phyloP scores from a whole-genome alignment of 2,329 filamentous ascomycete species.

The Hymenoscyphus scutula region DNA sequence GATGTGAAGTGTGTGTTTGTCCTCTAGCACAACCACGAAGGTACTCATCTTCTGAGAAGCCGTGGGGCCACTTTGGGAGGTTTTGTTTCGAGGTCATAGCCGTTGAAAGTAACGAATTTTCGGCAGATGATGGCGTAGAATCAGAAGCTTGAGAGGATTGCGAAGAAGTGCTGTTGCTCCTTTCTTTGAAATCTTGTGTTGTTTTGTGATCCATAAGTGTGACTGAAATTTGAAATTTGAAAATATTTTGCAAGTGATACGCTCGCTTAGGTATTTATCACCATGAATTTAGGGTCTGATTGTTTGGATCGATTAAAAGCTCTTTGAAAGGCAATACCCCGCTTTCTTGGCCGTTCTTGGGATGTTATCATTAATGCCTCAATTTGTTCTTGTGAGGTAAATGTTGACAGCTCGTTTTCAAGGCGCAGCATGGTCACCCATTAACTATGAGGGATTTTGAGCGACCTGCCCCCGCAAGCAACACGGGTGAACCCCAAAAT shows the following conservation, averaged over 20 bases:
- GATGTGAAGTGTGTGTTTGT: not conserved
- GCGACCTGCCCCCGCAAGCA: not conserved
- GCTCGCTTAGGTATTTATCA: not conserved
- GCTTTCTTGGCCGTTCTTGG: not conserved
- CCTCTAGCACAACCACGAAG: not conserved
- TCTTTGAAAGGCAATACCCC: not conserved
- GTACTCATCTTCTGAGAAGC: not conserved
- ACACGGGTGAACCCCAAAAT: not conserved
- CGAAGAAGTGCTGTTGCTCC: not conserved
- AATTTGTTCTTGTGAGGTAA: not conserved
- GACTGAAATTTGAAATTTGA: not conserved
- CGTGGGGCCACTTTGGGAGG: not conserved
- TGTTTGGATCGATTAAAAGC: not conserved
- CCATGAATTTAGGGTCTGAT: not conserved
- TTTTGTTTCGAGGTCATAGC: not conserved
- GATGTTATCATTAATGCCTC: not conserved
- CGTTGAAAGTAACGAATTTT: not conserved
- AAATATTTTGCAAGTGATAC: not conserved
- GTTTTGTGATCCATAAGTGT: not conserved
- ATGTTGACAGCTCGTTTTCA: not conserved
- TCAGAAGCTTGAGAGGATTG: not conserved
- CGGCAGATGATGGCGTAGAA: not conserved
- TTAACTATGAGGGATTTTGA: conserved; percentile 1
- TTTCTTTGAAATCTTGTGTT: not conserved
- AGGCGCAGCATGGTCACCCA: not conserved